These are phyloP conservation scores for Monosporascus ibericus DNA, from an alignment of 2,329 filamentous ascomycete genomes.

Conservation along the genomic window DNA sequence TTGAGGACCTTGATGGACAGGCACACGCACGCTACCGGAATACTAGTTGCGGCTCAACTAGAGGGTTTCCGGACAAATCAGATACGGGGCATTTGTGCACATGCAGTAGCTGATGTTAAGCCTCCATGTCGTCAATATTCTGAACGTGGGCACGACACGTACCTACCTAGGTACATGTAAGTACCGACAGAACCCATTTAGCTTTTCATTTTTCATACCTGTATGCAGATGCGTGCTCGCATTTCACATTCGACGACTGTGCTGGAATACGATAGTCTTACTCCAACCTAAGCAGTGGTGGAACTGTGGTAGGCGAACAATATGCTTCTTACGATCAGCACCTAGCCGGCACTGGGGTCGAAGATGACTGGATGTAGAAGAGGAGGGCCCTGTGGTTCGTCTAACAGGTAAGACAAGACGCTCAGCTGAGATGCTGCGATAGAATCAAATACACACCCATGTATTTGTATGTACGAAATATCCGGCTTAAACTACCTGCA, in stretches of 20 bases:
- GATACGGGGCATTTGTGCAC: neutral
- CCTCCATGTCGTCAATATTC: too few relatives aligned
- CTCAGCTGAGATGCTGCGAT: neutral
- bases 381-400: neutral
- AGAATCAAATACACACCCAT: neutral
- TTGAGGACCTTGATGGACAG: conserved; percentile 21
- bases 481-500: too few relatives aligned
- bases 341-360: too few relatives aligned
- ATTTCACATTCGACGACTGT: neutral
- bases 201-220: neutral
- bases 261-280: neutral
- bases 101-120: neutral
- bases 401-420: neutral
- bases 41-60: neutral
- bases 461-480: neutral
- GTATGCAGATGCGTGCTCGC: neutral
- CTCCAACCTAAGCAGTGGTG: neutral
- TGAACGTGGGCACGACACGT: too few relatives aligned
- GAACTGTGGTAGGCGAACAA: neutral
- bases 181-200: too few relatives aligned
- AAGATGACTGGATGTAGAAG: too few relatives aligned
- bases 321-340: neutral
- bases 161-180: too few relatives aligned
- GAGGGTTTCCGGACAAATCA: neutral
- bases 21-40: conserved; percentile 1